phyloP scores from a whole-genome alignment of 75 land plant genomes.

The Gnetum montanum region DNA sequence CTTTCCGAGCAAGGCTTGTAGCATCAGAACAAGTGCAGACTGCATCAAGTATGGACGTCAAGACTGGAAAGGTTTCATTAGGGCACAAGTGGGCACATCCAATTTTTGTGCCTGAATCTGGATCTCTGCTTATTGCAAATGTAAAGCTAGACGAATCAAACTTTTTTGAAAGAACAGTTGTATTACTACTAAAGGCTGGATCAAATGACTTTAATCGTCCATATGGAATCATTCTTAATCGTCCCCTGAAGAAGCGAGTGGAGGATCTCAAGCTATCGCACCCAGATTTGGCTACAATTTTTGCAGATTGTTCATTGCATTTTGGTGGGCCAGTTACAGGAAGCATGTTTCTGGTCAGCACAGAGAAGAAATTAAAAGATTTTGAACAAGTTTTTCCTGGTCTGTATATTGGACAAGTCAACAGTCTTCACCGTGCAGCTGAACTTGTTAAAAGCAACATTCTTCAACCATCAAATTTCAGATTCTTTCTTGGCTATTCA shows the following conservation, averaged over 20 bases:
- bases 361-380: constrained; percentile 22
- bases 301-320: constrained; percentile 60
- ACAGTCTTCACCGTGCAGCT: constrained; percentile 46
- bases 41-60: neutral
- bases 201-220: constrained; percentile 69
- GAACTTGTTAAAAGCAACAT: constrained; percentile 40
- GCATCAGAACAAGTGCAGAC: constrained; percentile 30
- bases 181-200: constrained; percentile 70
- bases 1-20: constrained; percentile 60
- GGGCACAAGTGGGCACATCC: constrained; percentile 84
- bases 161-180: constrained; percentile 69
- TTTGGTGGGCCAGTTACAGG: constrained; percentile 88
- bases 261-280: constrained; percentile 59
- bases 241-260: constrained; percentile 60
- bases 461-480: constrained; percentile 50
- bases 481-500: constrained; percentile 83
- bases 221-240: constrained; percentile 73
- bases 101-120: constrained; percentile 61
- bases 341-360: constrained; percentile 57
- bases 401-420: constrained; percentile 49
- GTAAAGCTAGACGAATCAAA: constrained; percentile 76
- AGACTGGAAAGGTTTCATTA: constrained; percentile 1
- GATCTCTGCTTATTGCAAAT: constrained; percentile 83
- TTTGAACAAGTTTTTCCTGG: constrained; percentile 78
- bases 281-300: constrained; percentile 39